Conservation (phyloP, 225 moss, liverwort and hornwort species). For the Polytrichum commune region DNA sequence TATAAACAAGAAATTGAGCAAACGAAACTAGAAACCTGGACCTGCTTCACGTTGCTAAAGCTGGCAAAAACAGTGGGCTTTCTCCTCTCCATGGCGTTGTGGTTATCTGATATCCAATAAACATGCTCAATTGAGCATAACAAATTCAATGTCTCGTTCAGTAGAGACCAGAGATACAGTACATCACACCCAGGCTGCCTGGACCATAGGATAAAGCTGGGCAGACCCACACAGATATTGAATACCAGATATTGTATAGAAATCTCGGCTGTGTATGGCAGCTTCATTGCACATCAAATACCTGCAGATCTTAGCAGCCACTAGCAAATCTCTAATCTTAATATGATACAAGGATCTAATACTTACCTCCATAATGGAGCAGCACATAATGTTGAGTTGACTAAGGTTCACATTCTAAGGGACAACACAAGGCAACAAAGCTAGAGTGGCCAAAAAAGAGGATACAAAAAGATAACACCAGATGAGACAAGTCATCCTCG, state of each 20-base stretch:
- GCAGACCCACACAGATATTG: conserved; percentile 5
- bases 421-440: conserved; percentile 10
- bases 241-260: background rate
- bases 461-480: background rate
- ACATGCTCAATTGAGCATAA: conserved; percentile 29
- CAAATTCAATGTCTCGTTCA: conserved; percentile 30
- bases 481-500: conserved; percentile 1
- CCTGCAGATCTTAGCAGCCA: conserved; percentile 13
- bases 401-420: conserved; percentile 3
- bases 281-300: background rate
- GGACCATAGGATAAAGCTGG: conserved; percentile 7
- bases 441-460: background rate
- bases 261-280: conserved; percentile 4
- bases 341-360: conserved; percentile 4
- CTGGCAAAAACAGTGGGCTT: conserved; percentile 6
- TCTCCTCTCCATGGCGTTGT: conserved; percentile 6
- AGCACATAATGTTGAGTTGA: conserved; percentile 15
- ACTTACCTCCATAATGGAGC: conserved; percentile 33
- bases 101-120: conserved; percentile 37
- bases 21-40: conserved; percentile 12
- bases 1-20: too few species aligned
- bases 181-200: conserved; percentile 18
- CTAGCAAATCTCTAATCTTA: conserved; percentile 8
- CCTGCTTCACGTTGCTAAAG: conserved; percentile 20
- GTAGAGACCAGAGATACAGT: conserved; percentile 13